These are phyloP conservation scores for Astrephomene gubernaculifera DNA, from an alignment of 139 green algal species.

Conservation along the genomic window DNA sequence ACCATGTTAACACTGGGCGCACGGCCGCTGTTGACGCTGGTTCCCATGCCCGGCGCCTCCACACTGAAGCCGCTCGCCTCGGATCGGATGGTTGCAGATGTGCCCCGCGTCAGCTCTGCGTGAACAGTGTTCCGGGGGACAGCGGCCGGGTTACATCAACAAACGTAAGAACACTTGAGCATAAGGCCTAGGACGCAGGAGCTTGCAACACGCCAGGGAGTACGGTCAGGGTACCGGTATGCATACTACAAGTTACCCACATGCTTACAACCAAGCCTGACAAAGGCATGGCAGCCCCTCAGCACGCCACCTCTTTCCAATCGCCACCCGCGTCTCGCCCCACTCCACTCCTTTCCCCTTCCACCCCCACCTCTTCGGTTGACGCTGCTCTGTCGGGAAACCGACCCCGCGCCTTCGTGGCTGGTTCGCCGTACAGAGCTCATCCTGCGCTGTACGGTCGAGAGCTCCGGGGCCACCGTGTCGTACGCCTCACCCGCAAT, in stretches of 20 bases:
- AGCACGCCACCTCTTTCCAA: background rate
- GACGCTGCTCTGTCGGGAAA: conserved; percentile 26
- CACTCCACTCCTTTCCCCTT: background rate
- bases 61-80: conserved; percentile 19
- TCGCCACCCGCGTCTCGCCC: too few species aligned
- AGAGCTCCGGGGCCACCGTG: conserved; percentile 33
- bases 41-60: background rate
- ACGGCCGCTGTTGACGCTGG: background rate
- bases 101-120: background rate
- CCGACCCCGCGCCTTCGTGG: too few species aligned
- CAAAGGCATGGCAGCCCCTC: background rate
- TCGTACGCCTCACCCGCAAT: conserved; percentile 27
- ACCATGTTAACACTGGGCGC: background rate
- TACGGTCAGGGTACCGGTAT: too few species aligned
- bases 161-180: too few species aligned
- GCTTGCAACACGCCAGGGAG: background rate
- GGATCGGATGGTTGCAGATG: background rate
- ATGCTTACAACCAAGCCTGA: background rate
- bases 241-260: too few species aligned
- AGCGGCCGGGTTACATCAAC: too few species aligned
- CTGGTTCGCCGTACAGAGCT: too few species aligned
- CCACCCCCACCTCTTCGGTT: background rate
- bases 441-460: background rate
- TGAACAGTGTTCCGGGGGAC: background rate
- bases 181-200: background rate